A percentile compares a stretch with the other conserved stretches of the same genome.
These are phyloP conservation scores for Rubus parviflorus DNA, from an alignment of 306 rosid genomes.

Conservation along the genomic window DNA sequence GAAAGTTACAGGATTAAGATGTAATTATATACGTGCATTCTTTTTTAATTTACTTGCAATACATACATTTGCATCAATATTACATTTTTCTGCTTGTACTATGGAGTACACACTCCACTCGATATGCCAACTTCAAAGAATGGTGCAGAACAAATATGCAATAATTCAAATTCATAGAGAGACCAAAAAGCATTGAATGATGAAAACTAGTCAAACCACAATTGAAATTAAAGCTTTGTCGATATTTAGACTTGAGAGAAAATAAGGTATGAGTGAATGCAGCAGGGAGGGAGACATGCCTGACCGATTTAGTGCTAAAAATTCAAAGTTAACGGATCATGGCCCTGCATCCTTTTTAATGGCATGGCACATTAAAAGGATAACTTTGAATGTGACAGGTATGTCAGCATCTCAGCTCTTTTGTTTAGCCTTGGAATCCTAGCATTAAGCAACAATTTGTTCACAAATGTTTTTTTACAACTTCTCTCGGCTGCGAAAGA, in stretches of 20 bases:
- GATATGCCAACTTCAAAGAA: background rate
- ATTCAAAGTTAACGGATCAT: background rate
- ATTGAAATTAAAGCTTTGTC: background rate
- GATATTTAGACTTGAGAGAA: background rate
- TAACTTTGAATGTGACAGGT: background rate
- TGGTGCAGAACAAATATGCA: background rate
- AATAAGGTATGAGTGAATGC: too few species aligned
- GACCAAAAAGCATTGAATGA: background rate
- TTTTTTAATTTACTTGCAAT: background rate
- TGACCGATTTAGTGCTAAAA: background rate
- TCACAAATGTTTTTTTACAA: background rate
- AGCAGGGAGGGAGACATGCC: background rate
- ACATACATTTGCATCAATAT: background rate
- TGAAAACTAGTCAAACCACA: background rate
- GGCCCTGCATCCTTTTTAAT: background rate
- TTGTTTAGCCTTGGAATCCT: background rate
- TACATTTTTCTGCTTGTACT: too few species aligned
- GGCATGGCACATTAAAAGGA: background rate
- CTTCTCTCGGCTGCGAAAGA: background rate
- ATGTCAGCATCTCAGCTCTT: background rate
- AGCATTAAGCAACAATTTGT: background rate
- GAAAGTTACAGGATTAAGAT: background rate
- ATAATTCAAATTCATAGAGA: background rate
- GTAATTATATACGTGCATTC: background rate
- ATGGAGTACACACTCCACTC: background rate